Percentiles rank a stretch among this genome's conserved stretches.
Evolutionary conservation across 2,329 filamentous ascomycete genomes (phyloP).

Genomic region (Penicillium fuscoglaucum): DNA sequence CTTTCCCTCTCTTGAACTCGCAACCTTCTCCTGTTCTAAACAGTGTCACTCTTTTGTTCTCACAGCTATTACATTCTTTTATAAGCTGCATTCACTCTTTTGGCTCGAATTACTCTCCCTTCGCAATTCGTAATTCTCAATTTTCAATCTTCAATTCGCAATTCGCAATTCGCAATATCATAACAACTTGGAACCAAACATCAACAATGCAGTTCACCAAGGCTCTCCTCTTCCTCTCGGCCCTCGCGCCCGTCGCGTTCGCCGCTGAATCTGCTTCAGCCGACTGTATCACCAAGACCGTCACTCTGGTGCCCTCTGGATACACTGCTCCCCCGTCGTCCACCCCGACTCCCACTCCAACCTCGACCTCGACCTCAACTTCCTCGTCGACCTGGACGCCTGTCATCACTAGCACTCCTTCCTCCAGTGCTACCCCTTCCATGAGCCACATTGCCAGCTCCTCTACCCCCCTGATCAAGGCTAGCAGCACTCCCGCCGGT

Average conservation of each 20-base stretch:
- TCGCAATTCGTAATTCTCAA: not conserved
- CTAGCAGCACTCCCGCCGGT: slow-evolving; percentile 4
- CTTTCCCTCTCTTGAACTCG: not conserved
- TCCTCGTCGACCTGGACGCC: slow-evolving; percentile 14
- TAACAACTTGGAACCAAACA: slow-evolving; percentile 9
- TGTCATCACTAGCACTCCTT: slow-evolving; percentile 16
- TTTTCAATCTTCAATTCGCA: not conserved
- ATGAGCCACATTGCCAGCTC: slow-evolving; percentile 17
- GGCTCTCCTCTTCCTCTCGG: slow-evolving; percentile 32
- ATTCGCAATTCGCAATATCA: slow-evolving; percentile 1
- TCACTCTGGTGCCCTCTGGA: slow-evolving; percentile 29
- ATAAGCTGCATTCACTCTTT: slow-evolving; percentile 37
- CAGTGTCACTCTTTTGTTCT: slow-evolving; percentile 27
- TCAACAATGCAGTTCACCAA: slow-evolving; percentile 38
- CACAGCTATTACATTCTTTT: slow-evolving; percentile 37
- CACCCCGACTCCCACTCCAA: slow-evolving; percentile 22
- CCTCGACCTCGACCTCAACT: slow-evolving; percentile 9
- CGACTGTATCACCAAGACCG: slow-evolving; percentile 25
- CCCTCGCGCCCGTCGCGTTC: slow-evolving; percentile 31
- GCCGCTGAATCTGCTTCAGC: slow-evolving; percentile 27
- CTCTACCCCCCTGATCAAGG: slow-evolving; percentile 23
- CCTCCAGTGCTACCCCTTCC: slow-evolving; percentile 14
- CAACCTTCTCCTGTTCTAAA: slow-evolving; percentile 17
- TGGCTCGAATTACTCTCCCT: not conserved
- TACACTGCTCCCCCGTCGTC: slow-evolving; percentile 22